Evolutionary conservation across 1,139 yeast genomes (phyloP), one percentile per base, ranked within the genome.

Genomic region (Suhomyces ambrosiae): DNA sequence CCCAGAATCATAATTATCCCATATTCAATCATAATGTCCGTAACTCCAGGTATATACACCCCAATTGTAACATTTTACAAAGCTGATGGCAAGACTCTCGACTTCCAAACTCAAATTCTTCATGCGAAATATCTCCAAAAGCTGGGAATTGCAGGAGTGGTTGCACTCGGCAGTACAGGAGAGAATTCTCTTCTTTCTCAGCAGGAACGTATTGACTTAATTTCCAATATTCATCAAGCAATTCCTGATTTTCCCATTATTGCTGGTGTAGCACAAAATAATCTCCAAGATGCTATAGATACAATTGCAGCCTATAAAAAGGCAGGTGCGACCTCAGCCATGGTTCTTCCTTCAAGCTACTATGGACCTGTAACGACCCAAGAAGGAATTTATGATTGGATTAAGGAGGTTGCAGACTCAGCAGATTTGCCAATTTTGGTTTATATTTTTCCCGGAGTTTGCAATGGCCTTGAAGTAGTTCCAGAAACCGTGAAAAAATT

Each of bases 371-470:
- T 60, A 14, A 54, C 61, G 35, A 54, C 68, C 21, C 77, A 71
- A 51, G 56, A 61, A 33, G 78, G 75, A 3, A 56, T 74, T 38
- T 56, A 61, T 24, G 68, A 63, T 39, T 74, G 72, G 68, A 71
- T 62, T 53, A 53, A 56, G 13, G 61, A 56, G 19, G 71, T 75
- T 22, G 79, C 79, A 17, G 74, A 71, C 43, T 53, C 57, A 24
- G 54, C 74, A 7, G 61, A 61, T 1, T 49, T 75, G 35, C 80
- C 80, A 24, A 58, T 75, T 27, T 49, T 75, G 48, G 61, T 75
- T 41, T 75, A 75, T 61, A 63, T 72, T 45, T 75, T 64, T 55
- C 80, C 80, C 12, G 79, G 79, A 7, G 77, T 71, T 23, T 57
- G 65, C 32, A 69, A 68, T 43, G 62, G 62, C 18, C 59, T 67